Base-by-base conservation (phyloP, 2,329 filamentous ascomycete species). In the Chrysoporthe austroafricana region DNA sequence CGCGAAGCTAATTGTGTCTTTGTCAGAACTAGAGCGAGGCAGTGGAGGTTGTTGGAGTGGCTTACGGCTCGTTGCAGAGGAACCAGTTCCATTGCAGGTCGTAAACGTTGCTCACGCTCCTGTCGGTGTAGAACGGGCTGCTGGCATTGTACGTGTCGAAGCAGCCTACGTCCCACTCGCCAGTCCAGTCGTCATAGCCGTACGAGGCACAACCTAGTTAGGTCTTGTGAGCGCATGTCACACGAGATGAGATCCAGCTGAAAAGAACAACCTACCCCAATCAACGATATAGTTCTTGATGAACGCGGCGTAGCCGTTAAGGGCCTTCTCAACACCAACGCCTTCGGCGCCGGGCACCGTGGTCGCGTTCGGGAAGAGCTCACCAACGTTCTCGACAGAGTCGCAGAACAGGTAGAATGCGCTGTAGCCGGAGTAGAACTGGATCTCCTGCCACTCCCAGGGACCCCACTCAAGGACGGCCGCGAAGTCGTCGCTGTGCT, bases 41-140 rank as follows among this genome's bases (percentile, higher is more conserved):
- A 34, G 4, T 9, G 6, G 11, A 4, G 21, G 9, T 26, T 54
- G 9, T 36, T 42, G 42, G 34, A 1, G 32, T 14, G 0, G 62
- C 71, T 46, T 70, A 75, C 73, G 80, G 79, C 68, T 81, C 78
- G 74, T 87, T 87, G 78, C 86, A 88, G 6, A 82, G 77, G 74
- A 88, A 80, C 85, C 84, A 88, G 16, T 79, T 76, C 84, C 84
- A 88, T 71, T 86, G 85, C 3, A 85, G 78, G 74, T 85, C 80
- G 44, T 78, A 71, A 0, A 70, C 69, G 72, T 87, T 87, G 71
- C 69, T 67, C 0, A 75, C 72, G 2, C 73, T 70, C 43, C 78
- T 62, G 62, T 82, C 79, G 63, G 75, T 75, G 74, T 77, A 82
- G 62, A 78, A 70, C 13, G 77, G 75, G 73, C 83, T 80, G 32